Evolutionary conservation across 2,329 filamentous ascomycete genomes (phyloP).

Genomic region (Fusarium sp.): DNA sequence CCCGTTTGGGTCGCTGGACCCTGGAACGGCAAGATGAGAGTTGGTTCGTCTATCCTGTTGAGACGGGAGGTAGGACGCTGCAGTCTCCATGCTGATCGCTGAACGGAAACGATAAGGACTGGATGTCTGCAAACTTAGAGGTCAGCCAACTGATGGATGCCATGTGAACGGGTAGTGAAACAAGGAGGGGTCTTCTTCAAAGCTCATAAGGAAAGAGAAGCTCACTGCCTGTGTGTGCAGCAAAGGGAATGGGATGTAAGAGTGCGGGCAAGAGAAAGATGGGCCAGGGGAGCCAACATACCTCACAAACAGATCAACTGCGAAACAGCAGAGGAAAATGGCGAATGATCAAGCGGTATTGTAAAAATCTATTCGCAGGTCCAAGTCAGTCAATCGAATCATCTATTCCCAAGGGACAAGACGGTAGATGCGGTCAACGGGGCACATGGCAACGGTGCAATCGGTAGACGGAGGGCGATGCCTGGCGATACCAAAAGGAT

Average conservation of each 20-base stretch:
- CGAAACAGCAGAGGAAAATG: conserved; percentile 46
- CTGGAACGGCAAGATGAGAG: conserved; percentile 46
- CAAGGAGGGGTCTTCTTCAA: background rate
- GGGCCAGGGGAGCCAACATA: conserved; percentile 28
- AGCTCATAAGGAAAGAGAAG: background rate
- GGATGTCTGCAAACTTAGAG: conserved; percentile 31
- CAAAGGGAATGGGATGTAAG: background rate
- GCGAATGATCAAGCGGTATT: conserved; percentile 44
- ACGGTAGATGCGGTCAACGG: background rate
- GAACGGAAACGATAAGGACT: conserved; percentile 52
- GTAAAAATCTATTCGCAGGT: conserved; percentile 44
- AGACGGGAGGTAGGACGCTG: conserved; percentile 47
- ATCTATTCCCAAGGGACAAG: background rate
- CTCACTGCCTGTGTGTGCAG: background rate
- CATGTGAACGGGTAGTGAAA: background rate
- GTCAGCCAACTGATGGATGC: conserved; percentile 1
- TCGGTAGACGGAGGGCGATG: background rate
- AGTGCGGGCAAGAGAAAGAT: background rate
- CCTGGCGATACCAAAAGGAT: background rate
- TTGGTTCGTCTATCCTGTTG: conserved; percentile 46
- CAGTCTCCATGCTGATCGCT: conserved; percentile 51
- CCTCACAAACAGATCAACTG: conserved; percentile 49
- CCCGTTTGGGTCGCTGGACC: conserved; percentile 45
- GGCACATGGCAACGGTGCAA: background rate
- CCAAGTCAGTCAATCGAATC: conserved; percentile 1